These are phyloP conservation scores for Eutypa lata DNA, from an alignment of 2,329 filamentous ascomycete genomes.

Conservation along the genomic window DNA sequence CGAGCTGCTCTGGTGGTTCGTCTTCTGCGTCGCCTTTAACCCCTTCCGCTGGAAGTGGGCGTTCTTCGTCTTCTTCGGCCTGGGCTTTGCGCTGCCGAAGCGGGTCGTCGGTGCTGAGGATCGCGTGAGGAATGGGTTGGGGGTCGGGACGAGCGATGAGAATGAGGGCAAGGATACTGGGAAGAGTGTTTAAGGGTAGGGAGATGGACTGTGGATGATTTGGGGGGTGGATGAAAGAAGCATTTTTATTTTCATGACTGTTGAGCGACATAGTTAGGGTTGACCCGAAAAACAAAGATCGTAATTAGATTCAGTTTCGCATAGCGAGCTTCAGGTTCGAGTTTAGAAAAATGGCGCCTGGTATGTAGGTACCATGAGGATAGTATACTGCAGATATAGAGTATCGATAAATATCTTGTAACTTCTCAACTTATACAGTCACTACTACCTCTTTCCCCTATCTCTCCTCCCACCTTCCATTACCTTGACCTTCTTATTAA, in stretches of 20 bases:
- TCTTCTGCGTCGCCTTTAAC: slow-evolving; percentile 74
- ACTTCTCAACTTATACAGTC: neutral
- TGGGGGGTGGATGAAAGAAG: neutral
- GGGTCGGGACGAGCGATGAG: slow-evolving; percentile 30
- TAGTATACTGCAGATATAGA: too few relatives aligned
- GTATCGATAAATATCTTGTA: too few relatives aligned
- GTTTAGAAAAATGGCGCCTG: too few relatives aligned
- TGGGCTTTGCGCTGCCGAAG: slow-evolving; percentile 65
- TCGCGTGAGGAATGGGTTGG: slow-evolving; percentile 51
- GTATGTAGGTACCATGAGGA: too few relatives aligned
- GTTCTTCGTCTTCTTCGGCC: slow-evolving; percentile 74
- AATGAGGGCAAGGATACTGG: slow-evolving; percentile 28
- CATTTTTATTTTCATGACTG: neutral
- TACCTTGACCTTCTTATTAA: slow-evolving; percentile 65
- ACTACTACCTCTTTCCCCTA: slow-evolving; percentile 28
- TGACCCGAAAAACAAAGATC: too few relatives aligned
- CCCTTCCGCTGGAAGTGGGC: slow-evolving; percentile 92
- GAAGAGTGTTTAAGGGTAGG: slow-evolving; percentile 25
- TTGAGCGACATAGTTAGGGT: too few relatives aligned
- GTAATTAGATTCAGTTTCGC: too few relatives aligned
- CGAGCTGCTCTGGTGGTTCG: slow-evolving; percentile 82
- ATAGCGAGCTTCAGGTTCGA: too few relatives aligned
- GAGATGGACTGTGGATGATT: neutral
- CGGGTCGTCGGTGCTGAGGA: slow-evolving; percentile 66
- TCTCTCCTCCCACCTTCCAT: slow-evolving; percentile 37